phyloP scores from a whole-genome alignment of 805 yeast species.

The Monosporozyma solicola region DNA sequence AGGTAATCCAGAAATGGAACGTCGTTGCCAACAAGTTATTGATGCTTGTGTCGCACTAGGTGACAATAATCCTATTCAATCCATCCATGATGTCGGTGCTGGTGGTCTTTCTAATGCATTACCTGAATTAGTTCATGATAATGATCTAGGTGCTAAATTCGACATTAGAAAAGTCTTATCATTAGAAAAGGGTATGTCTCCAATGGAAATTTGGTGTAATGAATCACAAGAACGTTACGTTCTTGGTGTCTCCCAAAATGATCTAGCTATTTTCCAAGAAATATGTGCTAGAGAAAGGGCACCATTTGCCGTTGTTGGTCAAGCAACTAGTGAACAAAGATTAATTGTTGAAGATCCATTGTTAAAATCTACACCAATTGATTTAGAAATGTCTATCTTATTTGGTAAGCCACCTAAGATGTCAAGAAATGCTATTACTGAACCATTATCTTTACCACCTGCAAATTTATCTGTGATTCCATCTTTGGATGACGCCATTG shows the following conservation, averaged over 20 bases:
- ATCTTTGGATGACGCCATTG: slow-evolving; percentile 53
- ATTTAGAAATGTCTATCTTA: slow-evolving; percentile 86
- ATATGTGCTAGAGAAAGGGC: slow-evolving; percentile 95
- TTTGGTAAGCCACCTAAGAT: slow-evolving; percentile 97
- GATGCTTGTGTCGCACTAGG: slow-evolving; percentile 88
- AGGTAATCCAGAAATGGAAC: slow-evolving; percentile 98
- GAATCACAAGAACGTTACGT: slow-evolving; percentile 99
- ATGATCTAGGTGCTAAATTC: slow-evolving; percentile 87
- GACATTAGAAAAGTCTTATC: slow-evolving; percentile 86
- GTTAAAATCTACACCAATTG: slow-evolving; percentile 80
- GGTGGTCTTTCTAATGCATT: slow-evolving; percentile 97
- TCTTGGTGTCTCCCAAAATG: slow-evolving; percentile 76
- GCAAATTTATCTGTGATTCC: slow-evolving; percentile 31
- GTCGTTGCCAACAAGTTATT: slow-evolving; percentile 97
- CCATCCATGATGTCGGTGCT: slow-evolving; percentile 98
- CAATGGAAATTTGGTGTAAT: slow-evolving; percentile 99
- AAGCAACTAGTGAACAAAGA: slow-evolving; percentile 80
- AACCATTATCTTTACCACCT: slow-evolving; percentile 41
- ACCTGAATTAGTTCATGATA: slow-evolving; percentile 96
- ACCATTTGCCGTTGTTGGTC: slow-evolving; percentile 91
- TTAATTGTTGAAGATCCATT: slow-evolving; percentile 72
- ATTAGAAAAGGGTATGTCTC: slow-evolving; percentile 96
- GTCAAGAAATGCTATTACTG: slow-evolving; percentile 65
- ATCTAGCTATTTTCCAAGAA: slow-evolving; percentile 58
- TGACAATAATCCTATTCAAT: slow-evolving; percentile 70